These are phyloP conservation scores for Adansonia gregorii DNA, from an alignment of 441 rosid genomes.

Conservation along the genomic window DNA sequence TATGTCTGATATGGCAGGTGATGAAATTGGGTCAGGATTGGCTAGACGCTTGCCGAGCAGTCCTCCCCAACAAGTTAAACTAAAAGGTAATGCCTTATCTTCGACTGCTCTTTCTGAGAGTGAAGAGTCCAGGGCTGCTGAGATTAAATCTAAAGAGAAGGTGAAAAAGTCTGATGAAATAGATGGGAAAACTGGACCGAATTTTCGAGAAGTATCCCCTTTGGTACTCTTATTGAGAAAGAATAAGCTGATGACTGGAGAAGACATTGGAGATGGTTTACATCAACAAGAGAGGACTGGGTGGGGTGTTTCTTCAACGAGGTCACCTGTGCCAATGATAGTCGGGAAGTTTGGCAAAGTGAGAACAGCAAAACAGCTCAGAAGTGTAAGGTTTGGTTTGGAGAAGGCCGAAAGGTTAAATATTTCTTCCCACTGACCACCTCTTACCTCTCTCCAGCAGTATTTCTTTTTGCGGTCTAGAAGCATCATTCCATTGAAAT, in stretches of 20 bases:
- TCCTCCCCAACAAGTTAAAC: slow-evolving; percentile 79
- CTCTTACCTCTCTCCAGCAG: neutral
- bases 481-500: slow-evolving; percentile 27
- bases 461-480: slow-evolving; percentile 19
- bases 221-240: slow-evolving; percentile 72
- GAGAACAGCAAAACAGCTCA: slow-evolving; percentile 89
- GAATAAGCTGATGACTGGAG: slow-evolving; percentile 66
- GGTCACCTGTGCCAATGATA: slow-evolving; percentile 62
- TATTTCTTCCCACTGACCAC: neutral
- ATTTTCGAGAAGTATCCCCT: slow-evolving; percentile 68
- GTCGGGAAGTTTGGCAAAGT: slow-evolving; percentile 71
- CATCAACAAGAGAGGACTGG: slow-evolving; percentile 89
- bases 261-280: slow-evolving; percentile 82
- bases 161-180: slow-evolving; percentile 74
- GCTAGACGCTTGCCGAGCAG: slow-evolving; percentile 64
- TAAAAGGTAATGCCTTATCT: slow-evolving; percentile 72
- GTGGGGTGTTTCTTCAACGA: slow-evolving; percentile 65
- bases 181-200: slow-evolving; percentile 65
- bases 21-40: slow-evolving; percentile 70
- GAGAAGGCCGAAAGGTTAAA: slow-evolving; percentile 84
- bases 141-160: slow-evolving; percentile 77
- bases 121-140: slow-evolving; percentile 85
- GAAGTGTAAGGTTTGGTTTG: slow-evolving; percentile 77
- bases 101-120: slow-evolving; percentile 85
- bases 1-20: slow-evolving; percentile 72